These are phyloP conservation scores for Candida pini DNA, from an alignment of 805 yeast genomes.

Conservation along the genomic window DNA sequence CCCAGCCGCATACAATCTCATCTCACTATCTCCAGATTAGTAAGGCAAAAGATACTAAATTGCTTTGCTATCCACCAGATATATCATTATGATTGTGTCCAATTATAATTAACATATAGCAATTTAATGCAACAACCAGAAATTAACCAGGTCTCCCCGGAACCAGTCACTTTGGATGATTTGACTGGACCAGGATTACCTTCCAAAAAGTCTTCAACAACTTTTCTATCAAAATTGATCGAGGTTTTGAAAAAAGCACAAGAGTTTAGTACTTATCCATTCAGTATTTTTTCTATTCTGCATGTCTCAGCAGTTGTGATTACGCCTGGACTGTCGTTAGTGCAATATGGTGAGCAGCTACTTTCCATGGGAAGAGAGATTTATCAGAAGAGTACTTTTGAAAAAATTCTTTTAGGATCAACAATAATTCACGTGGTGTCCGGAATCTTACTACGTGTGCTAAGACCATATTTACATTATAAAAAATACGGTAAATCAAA, in stretches of 20 bases:
- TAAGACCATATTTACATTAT: conserved; percentile 29
- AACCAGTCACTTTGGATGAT: conserved; percentile 14
- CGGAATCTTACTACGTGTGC: conserved; percentile 43
- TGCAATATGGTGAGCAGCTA: conserved; percentile 42
- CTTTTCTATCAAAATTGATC: conserved; percentile 5
- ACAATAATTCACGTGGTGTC: conserved; percentile 43
- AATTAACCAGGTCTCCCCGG: conserved; percentile 14
- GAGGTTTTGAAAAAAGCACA: conserved; percentile 33
- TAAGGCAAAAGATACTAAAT: no score
- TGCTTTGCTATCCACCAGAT: no score
- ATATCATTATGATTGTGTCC: no score
- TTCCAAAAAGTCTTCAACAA: conserved; percentile 8
- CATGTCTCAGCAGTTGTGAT: conserved; percentile 52
- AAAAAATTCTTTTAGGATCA: conserved; percentile 43
- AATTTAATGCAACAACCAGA: neutral
- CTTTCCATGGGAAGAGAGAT: conserved; percentile 56
- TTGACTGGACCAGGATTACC: conserved; percentile 13
- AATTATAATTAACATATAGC: no score
- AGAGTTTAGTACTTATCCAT: conserved; percentile 55
- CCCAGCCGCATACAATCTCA: no score
- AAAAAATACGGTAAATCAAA: conserved; percentile 20
- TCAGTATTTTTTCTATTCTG: conserved; percentile 49
- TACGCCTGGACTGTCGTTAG: conserved; percentile 44
- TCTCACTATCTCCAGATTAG: no score
- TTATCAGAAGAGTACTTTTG: conserved; percentile 52